These are phyloP conservation scores for Sporothrix inflata DNA, from an alignment of 2,329 filamentous ascomycete species.

Conservation along the genomic window DNA sequence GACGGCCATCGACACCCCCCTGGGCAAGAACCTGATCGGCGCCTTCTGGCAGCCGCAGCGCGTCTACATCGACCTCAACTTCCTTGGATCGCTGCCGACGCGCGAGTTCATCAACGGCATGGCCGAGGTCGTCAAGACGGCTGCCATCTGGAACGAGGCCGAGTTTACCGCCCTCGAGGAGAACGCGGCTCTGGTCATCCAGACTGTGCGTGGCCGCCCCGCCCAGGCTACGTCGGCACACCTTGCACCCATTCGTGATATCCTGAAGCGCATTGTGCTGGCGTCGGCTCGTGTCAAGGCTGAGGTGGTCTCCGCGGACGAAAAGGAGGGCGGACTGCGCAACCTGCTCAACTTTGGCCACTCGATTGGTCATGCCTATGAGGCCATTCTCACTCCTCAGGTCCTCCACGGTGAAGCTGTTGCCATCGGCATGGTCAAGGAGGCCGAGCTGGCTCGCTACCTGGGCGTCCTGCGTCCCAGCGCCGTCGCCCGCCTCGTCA, in stretches of 20 bases:
- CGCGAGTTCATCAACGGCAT: conserved; percentile 98
- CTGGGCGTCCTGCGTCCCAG: conserved; percentile 82
- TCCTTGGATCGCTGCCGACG: conserved; percentile 85
- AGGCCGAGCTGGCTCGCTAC: conserved; percentile 89
- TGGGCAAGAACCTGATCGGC: conserved; percentile 94
- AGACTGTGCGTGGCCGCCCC: conserved; percentile 64
- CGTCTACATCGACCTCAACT: conserved; percentile 92
- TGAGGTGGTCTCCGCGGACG: conserved; percentile 89
- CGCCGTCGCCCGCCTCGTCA: conserved; percentile 85
- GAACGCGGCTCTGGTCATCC: conserved; percentile 76
- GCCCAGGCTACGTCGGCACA: conserved; percentile 51
- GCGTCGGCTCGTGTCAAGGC: conserved; percentile 94
- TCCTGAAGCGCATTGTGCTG: conserved; percentile 78
- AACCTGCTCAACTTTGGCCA: conserved; percentile 98
- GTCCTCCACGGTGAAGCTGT: conserved; percentile 95
- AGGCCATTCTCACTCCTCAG: conserved; percentile 93
- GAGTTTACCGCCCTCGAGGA: conserved; percentile 86
- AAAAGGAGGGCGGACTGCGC: conserved; percentile 88
- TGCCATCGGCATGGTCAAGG: conserved; percentile 97
- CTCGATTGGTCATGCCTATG: conserved; percentile 95
- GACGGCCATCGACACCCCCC: conserved; percentile 94
- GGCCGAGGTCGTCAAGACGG: conserved; percentile 98
- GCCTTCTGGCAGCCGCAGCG: conserved; percentile 95
- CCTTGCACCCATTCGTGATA: conserved; percentile 70
- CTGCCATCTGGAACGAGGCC: conserved; percentile 88